These are phyloP conservation scores for Diacronema lutheri DNA, from an alignment of 78 protist genomes.

Conservation along the genomic window DNA sequence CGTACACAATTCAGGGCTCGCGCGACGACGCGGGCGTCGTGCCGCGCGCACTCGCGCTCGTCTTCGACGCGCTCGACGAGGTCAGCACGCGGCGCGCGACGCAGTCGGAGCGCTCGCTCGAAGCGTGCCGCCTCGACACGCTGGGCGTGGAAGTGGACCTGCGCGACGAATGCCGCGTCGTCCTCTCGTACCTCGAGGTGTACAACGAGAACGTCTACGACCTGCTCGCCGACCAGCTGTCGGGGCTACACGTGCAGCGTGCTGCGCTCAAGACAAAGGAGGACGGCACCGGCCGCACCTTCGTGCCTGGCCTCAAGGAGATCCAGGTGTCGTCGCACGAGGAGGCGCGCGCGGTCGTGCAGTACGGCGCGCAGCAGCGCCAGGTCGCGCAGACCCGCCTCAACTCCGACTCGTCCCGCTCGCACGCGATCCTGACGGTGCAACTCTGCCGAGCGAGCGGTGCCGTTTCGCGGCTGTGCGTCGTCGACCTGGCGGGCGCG, in stretches of 20 bases:
- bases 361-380: not conserved
- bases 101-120: not conserved
- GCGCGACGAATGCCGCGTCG: not conserved
- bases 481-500: slow-evolving; percentile 18
- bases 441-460: not conserved
- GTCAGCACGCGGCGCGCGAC: not conserved
- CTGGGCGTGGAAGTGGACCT: not conserved
- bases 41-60: not conserved
- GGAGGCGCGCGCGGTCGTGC: not conserved
- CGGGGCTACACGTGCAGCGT: not conserved
- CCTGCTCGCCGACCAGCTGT: not conserved
- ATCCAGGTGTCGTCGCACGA: not conserved
- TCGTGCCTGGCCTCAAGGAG: not conserved
- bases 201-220: not conserved
- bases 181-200: not conserved
- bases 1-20: not conserved
- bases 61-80: not conserved
- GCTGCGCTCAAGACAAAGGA: not conserved
- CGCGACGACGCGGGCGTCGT: not conserved
- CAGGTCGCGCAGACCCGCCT: not conserved
- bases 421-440: not conserved
- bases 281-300: not conserved
- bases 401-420: not conserved
- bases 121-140: not conserved
- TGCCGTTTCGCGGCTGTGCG: not conserved